Evolutionary conservation across 768 basidiomycete species (phyloP), one percentile per base, ranked within the genome.

Genomic region (Trametes cubensis): DNA sequence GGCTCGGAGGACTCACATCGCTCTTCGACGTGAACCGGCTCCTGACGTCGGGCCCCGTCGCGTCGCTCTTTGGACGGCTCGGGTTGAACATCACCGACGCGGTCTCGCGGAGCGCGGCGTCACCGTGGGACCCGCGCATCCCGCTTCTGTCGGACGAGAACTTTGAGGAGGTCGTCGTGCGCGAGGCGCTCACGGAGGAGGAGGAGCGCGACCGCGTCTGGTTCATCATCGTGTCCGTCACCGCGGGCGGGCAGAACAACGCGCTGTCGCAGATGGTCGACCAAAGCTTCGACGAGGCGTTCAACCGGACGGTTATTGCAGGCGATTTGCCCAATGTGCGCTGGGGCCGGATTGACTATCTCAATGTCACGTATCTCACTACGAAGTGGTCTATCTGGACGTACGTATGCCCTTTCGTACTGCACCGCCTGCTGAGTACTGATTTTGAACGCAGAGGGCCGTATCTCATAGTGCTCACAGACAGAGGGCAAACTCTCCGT

Each of bases 361-460:
- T 94, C 65, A 87, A 88, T 63, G 93, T 95, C 64, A 94, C 91
- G 4, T 75, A 80, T 55, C 74, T 94, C 59, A 95, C 93, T 59
- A 93, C 92, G 2, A 89, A 89, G 70, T 96, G 94, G 94, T 78
- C 73, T 39, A 73, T 95, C 50, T 95, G 92, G 91, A 82, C 84
- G 94, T 94, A 71, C 61, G 86, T 81, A 26, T 66, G 39, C 17
- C 14, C 4, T 53, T 18, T 41, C 42, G 10, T n/a, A 7, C 13
- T 26, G 17, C 20, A 21, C 1, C 10, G 38, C 0, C 54, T 15
- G 48, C 34, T 54, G n/a, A 25, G 39, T 34, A 46, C 11, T 17
- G 21, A 60, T 5, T 14, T 17, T 28, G 45, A 62, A 54, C 52
- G 23, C 63, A 95, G 94, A 67, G 91, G 90, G 3, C 94, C 94